These are phyloP conservation scores for Chalciporus pseudorubinellus DNA, from an alignment of 768 basidiomycete genomes.

Conservation along the genomic window DNA sequence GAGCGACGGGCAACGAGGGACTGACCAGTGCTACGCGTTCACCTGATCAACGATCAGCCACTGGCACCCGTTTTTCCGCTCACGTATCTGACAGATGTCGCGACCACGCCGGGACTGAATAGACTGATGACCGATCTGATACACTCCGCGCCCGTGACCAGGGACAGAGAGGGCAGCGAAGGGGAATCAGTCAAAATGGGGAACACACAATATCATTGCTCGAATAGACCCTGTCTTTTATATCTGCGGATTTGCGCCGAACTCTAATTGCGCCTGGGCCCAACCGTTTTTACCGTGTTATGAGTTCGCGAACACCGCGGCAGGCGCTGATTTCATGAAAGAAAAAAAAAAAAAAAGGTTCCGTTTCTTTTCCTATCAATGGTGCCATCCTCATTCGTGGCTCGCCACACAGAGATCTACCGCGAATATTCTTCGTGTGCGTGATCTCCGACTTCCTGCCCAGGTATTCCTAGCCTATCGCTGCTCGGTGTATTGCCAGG, in stretches of 20 bases:
- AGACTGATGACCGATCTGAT: background rate
- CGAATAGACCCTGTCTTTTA: slow-evolving; percentile 23
- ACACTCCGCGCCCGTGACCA: slow-evolving; percentile 2
- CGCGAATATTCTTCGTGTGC: slow-evolving; percentile 3
- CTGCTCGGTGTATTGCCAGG: slow-evolving; percentile 39
- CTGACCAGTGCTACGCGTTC: too few relatives aligned
- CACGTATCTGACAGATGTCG: too few relatives aligned
- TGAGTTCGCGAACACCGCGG: slow-evolving; percentile 30
- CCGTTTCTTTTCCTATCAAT: slow-evolving; percentile 30
- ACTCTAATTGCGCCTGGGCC: slow-evolving; percentile 30
- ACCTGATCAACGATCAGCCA: too few relatives aligned
- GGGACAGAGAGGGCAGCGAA: background rate
- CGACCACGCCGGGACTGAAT: background rate
- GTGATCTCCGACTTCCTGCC: slow-evolving; percentile 23
- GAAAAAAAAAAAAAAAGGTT: slow-evolving; percentile 31
- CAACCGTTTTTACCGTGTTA: slow-evolving; percentile 18
- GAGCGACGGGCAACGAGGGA: too few relatives aligned
- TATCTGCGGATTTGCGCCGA: slow-evolving; percentile 26
- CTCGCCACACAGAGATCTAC: slow-evolving; percentile 29
- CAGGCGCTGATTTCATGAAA: slow-evolving; percentile 27
- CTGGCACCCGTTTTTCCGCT: too few relatives aligned
- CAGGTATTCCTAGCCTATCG: slow-evolving; percentile 39
- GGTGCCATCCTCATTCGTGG: slow-evolving; percentile 21
- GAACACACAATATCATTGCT: slow-evolving; percentile 3
- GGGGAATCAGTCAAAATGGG: slow-evolving; percentile 15